phyloP scores from a whole-genome alignment of 2,329 filamentous ascomycete species.

The Sphaerulina populicola region DNA sequence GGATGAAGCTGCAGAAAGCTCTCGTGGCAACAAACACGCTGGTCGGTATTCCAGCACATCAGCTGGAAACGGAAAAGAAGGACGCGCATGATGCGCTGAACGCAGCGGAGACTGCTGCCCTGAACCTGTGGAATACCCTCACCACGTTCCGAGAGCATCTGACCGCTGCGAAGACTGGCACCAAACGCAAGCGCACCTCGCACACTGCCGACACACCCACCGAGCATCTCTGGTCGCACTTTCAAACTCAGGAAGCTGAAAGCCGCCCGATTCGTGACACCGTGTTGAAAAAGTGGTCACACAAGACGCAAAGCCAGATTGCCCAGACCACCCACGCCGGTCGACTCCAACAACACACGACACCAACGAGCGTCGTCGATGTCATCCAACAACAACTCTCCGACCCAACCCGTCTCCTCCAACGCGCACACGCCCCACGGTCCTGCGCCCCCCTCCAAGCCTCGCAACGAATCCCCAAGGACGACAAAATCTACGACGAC shows the following conservation, averaged over 20 bases:
- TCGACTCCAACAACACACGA: slow-evolving; percentile 53
- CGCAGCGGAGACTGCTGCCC: slow-evolving; percentile 76
- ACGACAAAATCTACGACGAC: slow-evolving; percentile 72
- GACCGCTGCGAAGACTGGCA: slow-evolving; percentile 44
- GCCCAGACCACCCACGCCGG: slow-evolving; percentile 49
- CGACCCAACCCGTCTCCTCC: slow-evolving; percentile 58
- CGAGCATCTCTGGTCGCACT: slow-evolving; percentile 62
- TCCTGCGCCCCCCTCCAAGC: slow-evolving; percentile 66
- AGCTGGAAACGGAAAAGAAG: slow-evolving; percentile 38
- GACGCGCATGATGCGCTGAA: slow-evolving; percentile 45
- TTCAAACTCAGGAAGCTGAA: slow-evolving; percentile 56
- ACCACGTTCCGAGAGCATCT: slow-evolving; percentile 60
- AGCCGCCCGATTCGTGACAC: slow-evolving; percentile 56
- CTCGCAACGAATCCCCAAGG: slow-evolving; percentile 43
- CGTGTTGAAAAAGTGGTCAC: slow-evolving; percentile 82
- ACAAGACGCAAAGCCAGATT: slow-evolving; percentile 60
- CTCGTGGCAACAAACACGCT: slow-evolving; percentile 74
- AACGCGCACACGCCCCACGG: slow-evolving; percentile 60
- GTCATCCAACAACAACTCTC: slow-evolving; percentile 61
- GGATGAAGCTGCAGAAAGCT: slow-evolving; percentile 89
- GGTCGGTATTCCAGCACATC: slow-evolving; percentile 28
- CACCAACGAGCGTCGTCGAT: slow-evolving; percentile 59
- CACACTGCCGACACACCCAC: slow-evolving; percentile 52
- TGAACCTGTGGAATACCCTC: slow-evolving; percentile 76
- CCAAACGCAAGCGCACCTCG: slow-evolving; percentile 50